A percentile compares a stretch with the other conserved stretches of the same genome.
Conservation (phyloP, 129 eudicot genomes). For the Chrysanthemum seticuspe region DNA sequence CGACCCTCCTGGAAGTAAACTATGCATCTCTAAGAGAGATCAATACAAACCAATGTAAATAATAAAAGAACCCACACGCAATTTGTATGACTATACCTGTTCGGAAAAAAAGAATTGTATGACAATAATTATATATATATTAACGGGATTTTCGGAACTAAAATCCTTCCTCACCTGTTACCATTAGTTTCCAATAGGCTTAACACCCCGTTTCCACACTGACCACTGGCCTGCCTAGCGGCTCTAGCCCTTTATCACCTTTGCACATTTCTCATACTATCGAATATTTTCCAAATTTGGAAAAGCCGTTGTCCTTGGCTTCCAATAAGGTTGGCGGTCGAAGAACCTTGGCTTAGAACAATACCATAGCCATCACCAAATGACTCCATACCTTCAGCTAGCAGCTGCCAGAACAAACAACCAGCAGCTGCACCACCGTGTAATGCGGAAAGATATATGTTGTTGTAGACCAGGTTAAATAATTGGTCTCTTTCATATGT, state of each 20-base stretch:
- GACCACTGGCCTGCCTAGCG: constrained; percentile 57
- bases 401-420: constrained; percentile 88
- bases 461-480: constrained; percentile 55
- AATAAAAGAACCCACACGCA: background rate
- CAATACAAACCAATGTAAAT: constrained; percentile 3
- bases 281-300: constrained; percentile 64
- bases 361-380: constrained; percentile 73
- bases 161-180: background rate
- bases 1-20: constrained; percentile 60
- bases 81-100: background rate
- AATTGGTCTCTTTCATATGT: constrained; percentile 57
- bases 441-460: constrained; percentile 73
- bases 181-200: constrained; percentile 41
- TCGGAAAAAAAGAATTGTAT: background rate
- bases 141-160: background rate
- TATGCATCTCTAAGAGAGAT: constrained; percentile 62
- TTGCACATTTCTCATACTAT: constrained; percentile 63
- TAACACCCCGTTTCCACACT: constrained; percentile 49
- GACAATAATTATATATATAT: background rate
- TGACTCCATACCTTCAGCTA: constrained; percentile 67
- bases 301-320: constrained; percentile 67
- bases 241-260: constrained; percentile 64
- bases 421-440: constrained; percentile 87
- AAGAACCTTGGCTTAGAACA: constrained; percentile 54
- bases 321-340: constrained; percentile 65